Evolutionary conservation across 2,329 filamentous ascomycete species (phyloP).

Genomic region (Rhytidhysteron rufulum): DNA sequence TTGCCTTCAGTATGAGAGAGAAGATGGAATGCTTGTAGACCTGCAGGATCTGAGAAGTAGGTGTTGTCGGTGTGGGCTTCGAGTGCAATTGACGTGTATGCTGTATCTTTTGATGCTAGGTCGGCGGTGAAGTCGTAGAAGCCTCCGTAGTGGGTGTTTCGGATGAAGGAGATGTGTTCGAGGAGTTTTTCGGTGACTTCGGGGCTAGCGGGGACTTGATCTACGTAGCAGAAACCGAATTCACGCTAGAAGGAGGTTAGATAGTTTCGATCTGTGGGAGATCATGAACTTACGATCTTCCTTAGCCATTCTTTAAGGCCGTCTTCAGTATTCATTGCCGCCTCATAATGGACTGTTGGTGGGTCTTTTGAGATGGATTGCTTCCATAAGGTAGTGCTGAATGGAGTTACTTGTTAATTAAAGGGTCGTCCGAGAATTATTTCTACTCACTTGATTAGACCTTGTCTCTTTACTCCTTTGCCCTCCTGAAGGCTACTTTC

Average conservation of each 20-base stretch:
- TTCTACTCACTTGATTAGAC: conserved; percentile 23
- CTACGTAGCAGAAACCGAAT: conserved; percentile 75
- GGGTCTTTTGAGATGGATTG: conserved; percentile 39
- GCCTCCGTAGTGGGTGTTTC: conserved; percentile 83
- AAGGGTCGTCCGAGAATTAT: conserved; percentile 6
- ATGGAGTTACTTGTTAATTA: conserved; percentile 15
- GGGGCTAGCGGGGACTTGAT: conserved; percentile 61
- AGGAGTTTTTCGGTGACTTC: conserved; percentile 71
- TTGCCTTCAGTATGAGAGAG: conserved; percentile 68
- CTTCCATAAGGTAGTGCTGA: conserved; percentile 39
- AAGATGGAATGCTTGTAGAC: conserved; percentile 89
- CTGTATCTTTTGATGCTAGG: conserved; percentile 81
- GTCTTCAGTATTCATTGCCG: conserved; percentile 53
- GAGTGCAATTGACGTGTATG: conserved; percentile 82
- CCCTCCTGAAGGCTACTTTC: conserved; percentile 38
- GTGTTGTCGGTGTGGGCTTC: conserved; percentile 90
- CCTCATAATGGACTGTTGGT: conserved; percentile 58
- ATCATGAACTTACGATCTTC: conserved; percentile 54
- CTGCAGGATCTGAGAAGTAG: conserved; percentile 90
- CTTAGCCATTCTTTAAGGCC: conserved; percentile 61
- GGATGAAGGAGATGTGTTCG: conserved; percentile 78
- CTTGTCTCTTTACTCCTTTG: conserved; percentile 31
- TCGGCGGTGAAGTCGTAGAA: conserved; percentile 89
- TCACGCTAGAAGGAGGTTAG: conserved; percentile 48
- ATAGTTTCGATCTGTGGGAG: neutral